Evolutionary conservation across 2,329 filamentous ascomycete genomes (phyloP).

Genomic region (Fragosphaeria purpurea): DNA sequence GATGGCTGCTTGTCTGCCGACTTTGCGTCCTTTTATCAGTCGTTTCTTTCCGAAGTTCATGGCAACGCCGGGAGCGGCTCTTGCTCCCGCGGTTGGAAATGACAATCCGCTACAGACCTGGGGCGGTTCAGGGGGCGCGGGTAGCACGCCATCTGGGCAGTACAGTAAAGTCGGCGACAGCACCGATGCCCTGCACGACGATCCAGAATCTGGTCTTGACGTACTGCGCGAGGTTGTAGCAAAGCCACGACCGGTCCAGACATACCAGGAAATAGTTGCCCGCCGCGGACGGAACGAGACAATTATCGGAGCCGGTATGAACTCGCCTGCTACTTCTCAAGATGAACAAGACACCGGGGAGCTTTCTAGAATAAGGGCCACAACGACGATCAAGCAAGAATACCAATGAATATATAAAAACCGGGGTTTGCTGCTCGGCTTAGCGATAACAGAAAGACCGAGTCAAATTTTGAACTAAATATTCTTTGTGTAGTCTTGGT

Average conservation of each 20-base stretch:
- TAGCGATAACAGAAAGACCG: too few relatives aligned
- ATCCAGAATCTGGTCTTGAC: neutral
- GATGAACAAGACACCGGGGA: neutral
- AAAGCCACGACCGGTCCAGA: neutral
- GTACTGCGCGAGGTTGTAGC: neutral
- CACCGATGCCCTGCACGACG: neutral
- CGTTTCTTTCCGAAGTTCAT: slow-evolving; percentile 15
- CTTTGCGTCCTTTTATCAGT: slow-evolving; percentile 19
- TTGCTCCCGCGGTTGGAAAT: neutral
- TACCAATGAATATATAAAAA: neutral
- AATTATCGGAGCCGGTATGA: neutral
- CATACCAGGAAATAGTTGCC: slow-evolving; percentile 1
- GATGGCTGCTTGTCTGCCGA: slow-evolving; percentile 19
- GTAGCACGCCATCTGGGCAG: neutral
- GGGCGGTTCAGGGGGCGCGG: neutral
- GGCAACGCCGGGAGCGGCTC: neutral
- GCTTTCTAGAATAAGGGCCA: neutral
- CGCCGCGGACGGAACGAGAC: slow-evolving; percentile 6
- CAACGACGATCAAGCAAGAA: neutral
- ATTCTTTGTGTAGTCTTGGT: too few relatives aligned
- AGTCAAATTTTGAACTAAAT: too few relatives aligned
- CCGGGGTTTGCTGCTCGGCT: too few relatives aligned
- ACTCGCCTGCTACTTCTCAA: neutral
- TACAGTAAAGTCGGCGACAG: slow-evolving; percentile 1
- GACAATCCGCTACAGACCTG: neutral